A percentile compares a stretch with the other conserved stretches of the same genome.
Evolutionary conservation across 129 eudicot genomes (phyloP).

Genomic region (Calendula officinalis): DNA sequence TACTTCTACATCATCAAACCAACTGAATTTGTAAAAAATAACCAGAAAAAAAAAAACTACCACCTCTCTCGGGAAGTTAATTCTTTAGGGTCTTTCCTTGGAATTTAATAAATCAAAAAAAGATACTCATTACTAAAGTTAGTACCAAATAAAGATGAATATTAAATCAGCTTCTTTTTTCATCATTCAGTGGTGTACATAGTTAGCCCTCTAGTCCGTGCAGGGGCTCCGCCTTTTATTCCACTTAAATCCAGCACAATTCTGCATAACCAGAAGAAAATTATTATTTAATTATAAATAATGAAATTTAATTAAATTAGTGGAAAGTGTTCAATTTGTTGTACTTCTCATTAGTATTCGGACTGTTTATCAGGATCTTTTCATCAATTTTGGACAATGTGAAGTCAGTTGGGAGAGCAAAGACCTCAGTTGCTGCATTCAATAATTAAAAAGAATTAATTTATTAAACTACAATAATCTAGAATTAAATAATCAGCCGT

Average conservation of each 20-base stretch:
- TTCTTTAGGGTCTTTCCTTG: constrained; percentile 19
- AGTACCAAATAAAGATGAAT: constrained; percentile 17
- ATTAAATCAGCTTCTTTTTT: constrained; percentile 25
- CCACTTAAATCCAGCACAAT: constrained; percentile 56
- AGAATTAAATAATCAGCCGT: not conserved
- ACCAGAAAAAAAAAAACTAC: constrained; percentile 21
- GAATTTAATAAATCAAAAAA: not conserved
- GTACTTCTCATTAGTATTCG: constrained; percentile 24
- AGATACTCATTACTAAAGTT: constrained; percentile 23
- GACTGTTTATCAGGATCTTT: constrained; percentile 53
- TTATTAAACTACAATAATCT: not conserved
- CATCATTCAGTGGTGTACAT: constrained; percentile 25
- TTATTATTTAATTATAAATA: not conserved
- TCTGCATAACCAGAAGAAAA: constrained; percentile 37
- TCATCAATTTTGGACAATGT: constrained; percentile 51
- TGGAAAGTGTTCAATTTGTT: not conserved
- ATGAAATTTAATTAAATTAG: not conserved
- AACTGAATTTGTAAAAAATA: not conserved
- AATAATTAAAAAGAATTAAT: not conserved
- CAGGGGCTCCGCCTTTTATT: constrained; percentile 79
- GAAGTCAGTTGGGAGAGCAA: constrained; percentile 48
- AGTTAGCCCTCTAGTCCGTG: constrained; percentile 68
- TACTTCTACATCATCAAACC: constrained; percentile 20
- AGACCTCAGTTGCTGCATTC: constrained; percentile 42
- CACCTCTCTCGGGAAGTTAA: constrained; percentile 16